These are phyloP conservation scores for Xylariaceae sp. DNA, from an alignment of 2,329 filamentous ascomycete species.

Conservation along the genomic window DNA sequence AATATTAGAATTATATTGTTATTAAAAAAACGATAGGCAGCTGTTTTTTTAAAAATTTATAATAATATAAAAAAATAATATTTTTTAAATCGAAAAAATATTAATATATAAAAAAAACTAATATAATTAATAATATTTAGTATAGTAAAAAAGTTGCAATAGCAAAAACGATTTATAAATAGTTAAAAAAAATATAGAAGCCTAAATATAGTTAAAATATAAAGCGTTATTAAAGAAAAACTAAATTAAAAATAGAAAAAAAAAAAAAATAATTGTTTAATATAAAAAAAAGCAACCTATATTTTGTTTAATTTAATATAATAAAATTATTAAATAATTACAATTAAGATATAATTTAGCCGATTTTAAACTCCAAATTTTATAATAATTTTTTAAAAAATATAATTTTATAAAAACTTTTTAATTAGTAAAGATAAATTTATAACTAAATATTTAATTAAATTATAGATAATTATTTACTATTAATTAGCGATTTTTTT, in stretches of 20 bases:
- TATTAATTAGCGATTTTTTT: not conserved
- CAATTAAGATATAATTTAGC: not conserved
- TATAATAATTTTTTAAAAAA: not conserved
- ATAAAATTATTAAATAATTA: not conserved
- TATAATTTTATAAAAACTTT: not conserved
- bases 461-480: not conserved
- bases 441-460: not conserved
- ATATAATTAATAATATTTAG: not conserved
- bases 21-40: not conserved
- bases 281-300: not conserved
- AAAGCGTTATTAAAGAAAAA: not conserved
- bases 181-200: not conserved
- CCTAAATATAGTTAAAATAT: not conserved
- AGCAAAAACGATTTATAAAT: not conserved
- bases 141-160: not conserved
- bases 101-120: not conserved
- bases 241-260: not conserved
- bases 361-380: no score
- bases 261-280: not conserved
- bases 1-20: not conserved
- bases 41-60: not conserved
- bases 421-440: not conserved
- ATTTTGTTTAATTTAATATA: not conserved
- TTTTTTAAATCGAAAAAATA: no score
- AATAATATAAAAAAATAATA: not conserved